Base-by-base conservation (phyloP, 1,284 basidiomycete genomes). In the Caloboletus firmus region DNA sequence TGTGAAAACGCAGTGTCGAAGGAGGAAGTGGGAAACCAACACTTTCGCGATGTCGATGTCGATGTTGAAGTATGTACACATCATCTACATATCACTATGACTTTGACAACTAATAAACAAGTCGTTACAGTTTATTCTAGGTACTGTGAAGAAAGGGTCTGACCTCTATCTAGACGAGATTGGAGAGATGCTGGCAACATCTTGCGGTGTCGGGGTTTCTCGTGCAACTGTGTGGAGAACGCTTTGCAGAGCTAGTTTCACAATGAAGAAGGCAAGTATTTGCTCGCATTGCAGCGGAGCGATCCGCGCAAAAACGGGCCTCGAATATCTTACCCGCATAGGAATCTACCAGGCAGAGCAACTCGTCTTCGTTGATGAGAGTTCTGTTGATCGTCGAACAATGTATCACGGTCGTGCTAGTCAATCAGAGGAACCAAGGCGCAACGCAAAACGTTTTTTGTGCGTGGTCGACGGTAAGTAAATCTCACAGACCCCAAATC, bases 201-300 rank as follows among this genome's bases (percentile, higher is more conserved):
- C 44, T 0, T 20, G n/a, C 9, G 39, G 44, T 3, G 11, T 51
- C 0, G 1, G 37, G 0, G 62, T 62, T 4, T 66, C 58, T 1
- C 12, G 18, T 1, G 17, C 61, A 0, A 70, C 64, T 1, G 51
- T 72, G 0, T 66, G 61, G 58, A 22, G 54, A 9, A 55, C 56
- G 0, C 58, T 72, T 4, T 8, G 35, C 9, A 60, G 58, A 5
- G 15, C 15, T 2, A 48, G 54, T 1, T 63, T 65, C 39, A 60
- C 52, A 1, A 56, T 62, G 57, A 70, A 69, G 30, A 64, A 69
- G 59, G 67, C 67, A 41, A 9, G 20, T 15, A 0, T 22, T n/a
- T 15, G 26, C 22, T 10, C 15, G 17, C 1, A 10, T 42, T 11
- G 15, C 24, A 24, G 24, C 9, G 3, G 40, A 42, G 17, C 0